Base-by-base conservation (phyloP, 352 stramenopile species). In the Globisporangium abappressorium region DNA sequence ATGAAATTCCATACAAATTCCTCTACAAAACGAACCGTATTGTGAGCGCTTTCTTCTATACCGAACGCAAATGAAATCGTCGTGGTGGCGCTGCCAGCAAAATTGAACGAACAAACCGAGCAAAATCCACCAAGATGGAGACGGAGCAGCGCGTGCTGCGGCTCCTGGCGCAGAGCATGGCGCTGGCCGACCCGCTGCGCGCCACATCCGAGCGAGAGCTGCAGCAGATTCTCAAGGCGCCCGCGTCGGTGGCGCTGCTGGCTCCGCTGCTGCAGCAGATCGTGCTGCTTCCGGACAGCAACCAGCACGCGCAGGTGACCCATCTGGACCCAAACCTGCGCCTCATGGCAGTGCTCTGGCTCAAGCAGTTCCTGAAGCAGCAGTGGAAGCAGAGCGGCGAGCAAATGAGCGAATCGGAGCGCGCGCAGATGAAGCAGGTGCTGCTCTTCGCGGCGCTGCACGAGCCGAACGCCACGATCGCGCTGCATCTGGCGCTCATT, bases 281-380 rank as follows among this genome's bases (percentile, higher is more conserved):
- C 26, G 75, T 91, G 15, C 70, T 79, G 8, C 57, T 82, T 7
- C 76, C 75, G 2, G 73, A 70, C 20, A 62, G 62, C 49, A 70
- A 83, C 38, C 78, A 81, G 41, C 60, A 78, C n/a, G 36, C 49
- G 36, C 66, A 74, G 9, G 59, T 84, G 41, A 53, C 54, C 0
- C 53, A 66, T 0, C 36, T 84, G 33, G 82, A 91, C 62, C 46
- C 70, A 18, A 71, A 89, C 68, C 62, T 90, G 70, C 82, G 85
- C 53, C 76, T 95, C 18, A 69, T 92, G 54, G 81, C 80, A 28
- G 79, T 85, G 57, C 73, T 95, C 15, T 95, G 87, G 85, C 78
- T 95, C 57, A 95, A 95, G 71, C 80, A 94, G 34, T 79, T 77
- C 34, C 65, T 89, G 46, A 87, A 89, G 69, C 64, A 70, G 49